Evolutionary conservation across 257 asterid genomes (phyloP), one percentile per base, ranked within the genome.

Genomic region (Dorcoceras hygrometricum): DNA sequence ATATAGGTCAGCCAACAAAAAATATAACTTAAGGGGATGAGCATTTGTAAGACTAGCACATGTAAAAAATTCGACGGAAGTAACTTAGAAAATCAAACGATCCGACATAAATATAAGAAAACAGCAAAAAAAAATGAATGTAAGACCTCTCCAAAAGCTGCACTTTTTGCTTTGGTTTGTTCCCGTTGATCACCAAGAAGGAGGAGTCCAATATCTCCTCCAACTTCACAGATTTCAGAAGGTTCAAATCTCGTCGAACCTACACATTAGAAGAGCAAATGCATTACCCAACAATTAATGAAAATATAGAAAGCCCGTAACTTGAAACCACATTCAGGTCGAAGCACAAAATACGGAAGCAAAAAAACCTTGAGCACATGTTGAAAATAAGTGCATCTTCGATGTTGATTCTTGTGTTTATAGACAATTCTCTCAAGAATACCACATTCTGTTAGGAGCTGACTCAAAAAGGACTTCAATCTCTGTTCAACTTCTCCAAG

Each of bases 211-310:
- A 64, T 63, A 90, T 75, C 65, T 94, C 96, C 67, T 82, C 95
- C 77, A 87, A 32, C 29, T 88, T 87, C 3, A 88, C 82, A 50
- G 71, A 80, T 78, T 81, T 86, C 71, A 94, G 70, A 79, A 93
- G 95, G 82, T 84, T 83, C 80, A 94, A 67, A 78, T 88, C 97
- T 76, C 95, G 84, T 74, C 95, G 84, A 57, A 94, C 96, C 98
- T 91, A 63, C 46, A 34, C 54, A 20, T n/a, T 61, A 57, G 29
- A n/a, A 53, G 65, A 1, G 62, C 59, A 4, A 20, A 39, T 1
- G 31, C 22, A 22, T 72, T 14, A 64, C 67, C 19, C 58, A 75
- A 34, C 54, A 69, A 62, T 25, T 8, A 29, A 31, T 24, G 23
- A 43, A 70, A 56, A 60, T 10, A 36, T 11, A 19, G 12, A 22